These are phyloP conservation scores for Flaveria ramosissima DNA, from an alignment of 129 eudicot species.

Conservation along the genomic window DNA sequence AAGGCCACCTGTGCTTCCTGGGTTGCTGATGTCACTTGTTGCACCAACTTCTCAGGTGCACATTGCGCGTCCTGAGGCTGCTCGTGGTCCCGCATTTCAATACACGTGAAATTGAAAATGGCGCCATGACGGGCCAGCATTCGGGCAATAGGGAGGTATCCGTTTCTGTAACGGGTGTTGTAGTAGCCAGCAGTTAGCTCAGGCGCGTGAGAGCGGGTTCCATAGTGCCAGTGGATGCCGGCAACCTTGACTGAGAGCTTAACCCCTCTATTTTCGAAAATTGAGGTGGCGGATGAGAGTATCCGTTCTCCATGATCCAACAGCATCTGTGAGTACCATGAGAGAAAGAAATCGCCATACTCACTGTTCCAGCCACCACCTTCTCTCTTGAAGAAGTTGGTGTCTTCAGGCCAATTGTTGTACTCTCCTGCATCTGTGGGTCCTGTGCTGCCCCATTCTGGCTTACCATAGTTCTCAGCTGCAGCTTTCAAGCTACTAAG, in stretches of 20 bases:
- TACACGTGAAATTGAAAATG: constrained; percentile 81
- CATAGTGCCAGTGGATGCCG: constrained; percentile 94
- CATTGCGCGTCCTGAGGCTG: constrained; percentile 76
- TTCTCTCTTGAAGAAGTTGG: constrained; percentile 85
- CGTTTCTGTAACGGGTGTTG: constrained; percentile 70
- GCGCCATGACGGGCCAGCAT: constrained; percentile 75
- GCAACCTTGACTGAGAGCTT: constrained; percentile 59
- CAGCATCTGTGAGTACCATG: constrained; percentile 92
- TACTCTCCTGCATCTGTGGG: constrained; percentile 93
- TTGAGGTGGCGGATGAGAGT: constrained; percentile 49
- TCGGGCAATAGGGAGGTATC: constrained; percentile 74
- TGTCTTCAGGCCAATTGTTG: constrained; percentile 98
- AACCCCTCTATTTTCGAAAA: constrained; percentile 50
- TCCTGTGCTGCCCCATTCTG: constrained; percentile 93
- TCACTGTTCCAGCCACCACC: constrained; percentile 73
- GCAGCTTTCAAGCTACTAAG: constrained; percentile 80
- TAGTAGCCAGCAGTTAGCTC: constrained; percentile 92
- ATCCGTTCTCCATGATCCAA: constrained; percentile 85
- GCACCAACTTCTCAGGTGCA: constrained; percentile 79
- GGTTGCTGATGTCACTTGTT: constrained; percentile 78
- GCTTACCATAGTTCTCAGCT: constrained; percentile 81
- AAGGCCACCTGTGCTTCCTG: constrained; percentile 44
- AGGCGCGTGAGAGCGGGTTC: constrained; percentile 86
- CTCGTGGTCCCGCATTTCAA: constrained; percentile 84
- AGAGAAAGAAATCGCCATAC: constrained; percentile 88